Base-by-base conservation (phyloP, 1,284 basidiomycete species). In the Anthracocystis setariae region DNA sequence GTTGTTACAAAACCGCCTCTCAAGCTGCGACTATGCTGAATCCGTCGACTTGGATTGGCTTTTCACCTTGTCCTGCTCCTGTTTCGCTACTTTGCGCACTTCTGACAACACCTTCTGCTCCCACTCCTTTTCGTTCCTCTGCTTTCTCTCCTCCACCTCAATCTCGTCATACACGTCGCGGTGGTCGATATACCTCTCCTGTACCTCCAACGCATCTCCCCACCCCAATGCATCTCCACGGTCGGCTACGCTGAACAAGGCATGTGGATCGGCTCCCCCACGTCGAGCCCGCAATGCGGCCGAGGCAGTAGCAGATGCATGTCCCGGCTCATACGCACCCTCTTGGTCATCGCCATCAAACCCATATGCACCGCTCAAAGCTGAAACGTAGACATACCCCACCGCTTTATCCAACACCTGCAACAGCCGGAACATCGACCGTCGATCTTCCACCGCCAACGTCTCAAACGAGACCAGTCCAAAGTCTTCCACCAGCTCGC, bases 381-480 rank as follows among this genome's bases (percentile, higher is more conserved):
- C 24, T 12, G 57, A 46, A 23, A 73, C 66, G 46, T 73, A 80
- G 56, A 78, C 70, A 57, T 81, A 82, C 13, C 80, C 80, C 10
- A 76, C 73, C 3, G 80, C 81, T 49, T 79, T 79, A 61, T 82
- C 81, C 13, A 81, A 57, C 8, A 79, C 60, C 24, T 70, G 70
- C 15, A 80, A 45, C 10, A 82, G 63, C 10, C 78, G 73, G 29
- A 77, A 70, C 81, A 82, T 82, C 18, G 73, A 76, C 8, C 64
- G 69, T 42, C 75, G 66, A 53, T 82, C 81, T 45, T 82, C 81
- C 8, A 82, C 78, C 0, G 94, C 94, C 0, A 99, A 87, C 0
- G 96, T 98, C 84, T 98, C 95, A 77, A 99, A 98, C 0, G 92
- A 91, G 24, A 98, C 94, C 12, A 98, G 87, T n/a, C 90, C 87